Evolutionary conservation across 2,329 filamentous ascomycete species (phyloP), one percentile per base, ranked within the genome.

Genomic region (Colletotrichum incanum): DNA sequence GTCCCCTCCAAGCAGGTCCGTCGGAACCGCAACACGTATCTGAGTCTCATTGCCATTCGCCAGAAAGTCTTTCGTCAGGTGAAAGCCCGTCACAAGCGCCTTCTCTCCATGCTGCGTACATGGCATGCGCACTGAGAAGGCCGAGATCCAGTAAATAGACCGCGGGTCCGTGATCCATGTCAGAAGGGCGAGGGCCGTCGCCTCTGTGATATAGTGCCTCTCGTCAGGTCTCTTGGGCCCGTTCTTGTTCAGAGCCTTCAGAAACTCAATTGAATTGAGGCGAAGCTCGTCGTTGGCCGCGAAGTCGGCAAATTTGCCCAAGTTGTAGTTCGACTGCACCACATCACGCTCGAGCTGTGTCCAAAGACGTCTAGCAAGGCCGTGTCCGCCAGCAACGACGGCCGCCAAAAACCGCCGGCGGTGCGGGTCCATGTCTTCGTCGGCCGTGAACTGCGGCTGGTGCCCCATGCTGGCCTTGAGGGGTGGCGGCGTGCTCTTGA

Each of bases 111-210:
- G 23, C 8, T 12, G 20, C 3, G 43, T 41, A 26, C 37, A 62
- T 18, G 37, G 28, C 18, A 23, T 41, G n/a, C 41, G 59, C 41
- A 58, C n/a, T 5, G 34, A 28, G 23, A 43, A 23, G 6, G 9
- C 39, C 20, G 66, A 69, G 14, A 65, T 69, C 52, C 60, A 69
- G 23, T 59, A 69, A 1, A 59, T 69, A 1, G 66, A 69, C 20
- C 66, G 31, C 16, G 66, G 60, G 43, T 65, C 60, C 5, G 66
- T 69, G 14, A 69, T 49, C 66, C 66, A 65, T n/a, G 66, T 69
- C 23, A 65, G 18, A 2, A 65, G 49, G 1, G 37, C 50, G 5
- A 37, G 43, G 11, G 52, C 60, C 12, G 20, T 34, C 20, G 64
- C 59, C 12, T 9, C 14, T 2, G 59, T 3, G 8, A 49, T 16